Conservation (phyloP, 768 basidiomycete species). For the Pholiota molesta region DNA sequence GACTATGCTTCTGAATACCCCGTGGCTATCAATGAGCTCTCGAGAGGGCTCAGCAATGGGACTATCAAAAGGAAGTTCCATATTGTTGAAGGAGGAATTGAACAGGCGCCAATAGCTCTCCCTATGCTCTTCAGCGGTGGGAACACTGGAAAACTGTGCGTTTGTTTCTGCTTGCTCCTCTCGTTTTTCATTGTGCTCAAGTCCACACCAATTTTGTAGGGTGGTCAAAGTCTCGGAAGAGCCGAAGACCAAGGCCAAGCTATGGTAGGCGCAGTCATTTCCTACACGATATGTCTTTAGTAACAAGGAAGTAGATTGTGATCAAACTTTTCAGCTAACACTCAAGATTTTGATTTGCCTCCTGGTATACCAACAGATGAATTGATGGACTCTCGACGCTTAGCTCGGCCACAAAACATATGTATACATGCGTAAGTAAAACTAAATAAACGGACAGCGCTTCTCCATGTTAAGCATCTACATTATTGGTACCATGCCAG, state of each 20-base stretch:
- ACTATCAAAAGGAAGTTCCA: constrained; percentile 83
- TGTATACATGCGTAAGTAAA: background rate
- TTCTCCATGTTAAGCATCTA: background rate
- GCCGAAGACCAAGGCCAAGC: constrained; percentile 30
- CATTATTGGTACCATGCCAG: background rate
- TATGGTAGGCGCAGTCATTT: constrained; percentile 28
- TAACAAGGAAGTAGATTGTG: constrained; percentile 6
- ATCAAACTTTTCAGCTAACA: background rate
- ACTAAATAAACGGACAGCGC: background rate
- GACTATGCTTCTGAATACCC: constrained; percentile 72
- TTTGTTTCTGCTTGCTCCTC: background rate
- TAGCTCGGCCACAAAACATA: background rate
- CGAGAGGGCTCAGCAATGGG: constrained; percentile 61
- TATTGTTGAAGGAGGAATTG: constrained; percentile 69
- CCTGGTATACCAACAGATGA: background rate
- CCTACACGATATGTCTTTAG: background rate
- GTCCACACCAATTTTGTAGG: constrained; percentile 32
- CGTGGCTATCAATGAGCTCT: constrained; percentile 59
- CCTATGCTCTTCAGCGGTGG: constrained; percentile 73
- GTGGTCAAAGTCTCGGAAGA: constrained; percentile 62
- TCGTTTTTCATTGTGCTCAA: constrained; percentile 1
- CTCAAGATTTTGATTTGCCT: background rate
- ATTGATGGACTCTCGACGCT: background rate
- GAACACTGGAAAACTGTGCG: constrained; percentile 78
- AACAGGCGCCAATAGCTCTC: constrained; percentile 72